Evolutionary conservation across 2,329 filamentous ascomycete genomes (phyloP).

Genomic region (Intubia oerlemansii): DNA sequence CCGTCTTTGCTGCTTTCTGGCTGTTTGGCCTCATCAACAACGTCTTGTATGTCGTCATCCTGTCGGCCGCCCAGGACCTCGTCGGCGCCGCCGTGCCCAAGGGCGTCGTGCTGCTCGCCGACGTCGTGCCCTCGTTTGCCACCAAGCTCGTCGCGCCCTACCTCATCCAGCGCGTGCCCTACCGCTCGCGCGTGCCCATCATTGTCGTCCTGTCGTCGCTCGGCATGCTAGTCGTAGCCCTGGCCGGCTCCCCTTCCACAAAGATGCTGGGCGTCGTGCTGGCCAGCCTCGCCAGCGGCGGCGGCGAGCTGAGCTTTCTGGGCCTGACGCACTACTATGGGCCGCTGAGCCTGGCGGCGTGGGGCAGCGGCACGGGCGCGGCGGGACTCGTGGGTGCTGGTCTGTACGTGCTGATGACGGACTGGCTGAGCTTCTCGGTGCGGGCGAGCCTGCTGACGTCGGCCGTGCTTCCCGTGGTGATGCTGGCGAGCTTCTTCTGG

Average conservation of each 20-base stretch:
- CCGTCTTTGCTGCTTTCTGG: constrained; percentile 73
- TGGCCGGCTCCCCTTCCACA: constrained; percentile 45
- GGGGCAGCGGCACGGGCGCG: constrained; percentile 81
- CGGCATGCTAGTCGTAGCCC: constrained; percentile 77
- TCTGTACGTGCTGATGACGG: constrained; percentile 70
- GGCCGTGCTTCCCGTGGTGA: constrained; percentile 58
- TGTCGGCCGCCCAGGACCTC: constrained; percentile 86
- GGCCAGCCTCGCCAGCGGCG: constrained; percentile 68
- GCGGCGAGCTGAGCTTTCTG: constrained; percentile 77
- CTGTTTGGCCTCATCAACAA: constrained; percentile 91
- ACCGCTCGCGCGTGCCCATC: constrained; percentile 48
- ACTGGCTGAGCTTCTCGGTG: constrained; percentile 55
- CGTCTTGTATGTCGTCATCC: constrained; percentile 91
- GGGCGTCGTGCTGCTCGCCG: constrained; percentile 76
- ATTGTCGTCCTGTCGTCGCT: constrained; percentile 56
- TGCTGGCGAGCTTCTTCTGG: constrained; percentile 72
- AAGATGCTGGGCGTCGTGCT: constrained; percentile 72
- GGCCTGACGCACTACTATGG: constrained; percentile 89
- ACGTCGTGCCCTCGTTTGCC: constrained; percentile 75
- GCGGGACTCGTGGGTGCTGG: constrained; percentile 76
- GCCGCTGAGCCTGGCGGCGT: constrained; percentile 64
- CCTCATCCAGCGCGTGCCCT: constrained; percentile 77
- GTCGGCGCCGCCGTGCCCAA: constrained; percentile 80
- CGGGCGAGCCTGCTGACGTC: constrained; percentile 54
- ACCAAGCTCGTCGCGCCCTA: constrained; percentile 82